Base-by-base conservation (phyloP, 2,329 filamentous ascomycete species). In the Aspergillus japonicus region DNA sequence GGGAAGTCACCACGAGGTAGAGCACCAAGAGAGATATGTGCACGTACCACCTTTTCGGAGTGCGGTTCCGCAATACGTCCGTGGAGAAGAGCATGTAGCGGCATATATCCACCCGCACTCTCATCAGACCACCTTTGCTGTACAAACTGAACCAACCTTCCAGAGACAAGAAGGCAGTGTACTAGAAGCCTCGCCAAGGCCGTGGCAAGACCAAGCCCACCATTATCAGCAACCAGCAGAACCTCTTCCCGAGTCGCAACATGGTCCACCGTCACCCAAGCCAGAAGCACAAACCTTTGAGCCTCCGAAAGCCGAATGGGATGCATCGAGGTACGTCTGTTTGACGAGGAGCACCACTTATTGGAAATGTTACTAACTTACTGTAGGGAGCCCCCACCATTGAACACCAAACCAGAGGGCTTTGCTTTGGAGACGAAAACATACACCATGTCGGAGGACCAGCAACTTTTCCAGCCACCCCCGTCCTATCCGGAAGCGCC, bases 381-480 rank as follows among this genome's bases (percentile, higher is more conserved):
- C 35, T 47, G 51, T 65, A 90, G 88, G 72, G 85, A 88, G 68
- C 77, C 80, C 29, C 86, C 86, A 19, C 86, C 86, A 4, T 57
- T 75, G 2, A 77, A 90, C 69, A 91, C 92, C 5, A 89, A 82
- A 71, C 93, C 93, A 8, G 95, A 98, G 81, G 94, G 92, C 6
- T 81, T 86, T 62, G 91, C 96, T 73, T 90, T 98, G 70, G 91
- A 92, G 16, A 83, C 83, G 50, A 85, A 87, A 58, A 87, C 87
- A 57, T 98, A 98, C 76, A 83, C 85, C 58, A 97, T 97, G 88
- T 96, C 90, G 58, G 85, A 84, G 58, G 90, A 93, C 73, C 81
- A 83, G 19, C 77, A 86, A 35, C 86, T 90, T 10, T 98, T 96
- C 76, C 84, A 91, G 56, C 85, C 93, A 33, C 93, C 93, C 19